Conservation (phyloP, 106 monocot species). For the Dactylorhiza incarnata region DNA sequence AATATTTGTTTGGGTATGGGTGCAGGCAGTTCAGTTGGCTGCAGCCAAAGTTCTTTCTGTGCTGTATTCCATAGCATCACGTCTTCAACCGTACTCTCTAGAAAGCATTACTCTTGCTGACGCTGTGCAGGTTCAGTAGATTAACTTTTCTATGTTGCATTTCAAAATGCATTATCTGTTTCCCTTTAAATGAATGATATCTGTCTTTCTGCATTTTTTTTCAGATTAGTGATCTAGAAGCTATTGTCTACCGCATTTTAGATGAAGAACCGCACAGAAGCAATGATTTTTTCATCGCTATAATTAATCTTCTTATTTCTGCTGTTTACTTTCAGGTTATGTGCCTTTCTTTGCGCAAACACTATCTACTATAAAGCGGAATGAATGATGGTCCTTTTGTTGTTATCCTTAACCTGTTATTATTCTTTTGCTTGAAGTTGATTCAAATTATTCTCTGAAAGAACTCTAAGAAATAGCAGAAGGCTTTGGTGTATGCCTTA, state of each 20-base stretch:
- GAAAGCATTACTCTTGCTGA: constrained; percentile 43
- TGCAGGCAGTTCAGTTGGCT: constrained; percentile 57
- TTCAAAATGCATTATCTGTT: neutral
- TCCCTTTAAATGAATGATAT: neutral
- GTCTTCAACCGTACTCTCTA: constrained; percentile 29
- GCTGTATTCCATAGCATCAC: constrained; percentile 41
- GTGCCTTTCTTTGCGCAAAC: neutral
- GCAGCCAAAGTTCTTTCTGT: constrained; percentile 49
- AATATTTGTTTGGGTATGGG: neutral
- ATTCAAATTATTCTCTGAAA: neutral
- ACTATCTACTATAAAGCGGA: neutral
- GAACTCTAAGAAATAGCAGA: neutral
- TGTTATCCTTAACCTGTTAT: neutral
- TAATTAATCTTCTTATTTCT: constrained; percentile 47
- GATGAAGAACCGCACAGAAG: constrained; percentile 24
- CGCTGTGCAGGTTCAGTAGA: constrained; percentile 41
- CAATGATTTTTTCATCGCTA: constrained; percentile 24
- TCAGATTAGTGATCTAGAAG: constrained; percentile 37
- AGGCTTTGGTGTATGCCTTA: neutral
- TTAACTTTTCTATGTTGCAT: neutral
- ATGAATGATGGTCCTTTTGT: neutral
- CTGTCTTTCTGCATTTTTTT: constrained; percentile 7
- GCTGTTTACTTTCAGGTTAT: constrained; percentile 67
- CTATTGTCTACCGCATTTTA: constrained; percentile 33
- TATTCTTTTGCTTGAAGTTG: neutral